Percentiles rank a stretch among this genome's conserved stretches.
phyloP scores from a whole-genome alignment of 2,329 filamentous ascomycete species.

The Nemania abortiva region DNA sequence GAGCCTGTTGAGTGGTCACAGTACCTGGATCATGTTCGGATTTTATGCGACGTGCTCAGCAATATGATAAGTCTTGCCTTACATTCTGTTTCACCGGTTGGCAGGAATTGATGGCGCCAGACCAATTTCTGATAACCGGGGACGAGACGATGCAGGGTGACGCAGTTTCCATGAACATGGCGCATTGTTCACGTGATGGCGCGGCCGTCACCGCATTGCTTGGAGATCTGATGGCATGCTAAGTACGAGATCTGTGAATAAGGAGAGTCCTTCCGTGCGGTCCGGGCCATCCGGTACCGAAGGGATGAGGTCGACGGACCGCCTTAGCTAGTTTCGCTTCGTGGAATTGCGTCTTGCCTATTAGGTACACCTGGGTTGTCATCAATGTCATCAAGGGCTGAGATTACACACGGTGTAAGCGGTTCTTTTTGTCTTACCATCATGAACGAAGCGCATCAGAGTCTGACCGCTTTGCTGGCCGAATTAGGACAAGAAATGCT shows the following conservation, averaged over 20 bases:
- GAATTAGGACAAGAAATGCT: not conserved
- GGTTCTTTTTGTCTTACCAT: constrained; percentile 22
- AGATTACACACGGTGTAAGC: constrained; percentile 34
- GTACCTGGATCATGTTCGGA: not conserved
- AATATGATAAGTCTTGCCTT: constrained; percentile 10
- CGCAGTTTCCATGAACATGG: constrained; percentile 12
- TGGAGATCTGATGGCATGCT: constrained; percentile 2
- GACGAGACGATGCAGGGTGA: constrained; percentile 21
- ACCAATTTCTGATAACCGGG: constrained; percentile 9
- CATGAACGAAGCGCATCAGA: not conserved
- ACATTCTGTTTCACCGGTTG: not conserved
- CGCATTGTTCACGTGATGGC: constrained; percentile 23
- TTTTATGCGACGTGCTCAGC: constrained; percentile 7
- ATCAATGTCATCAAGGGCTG: not conserved
- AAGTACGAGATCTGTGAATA: constrained; percentile 15
- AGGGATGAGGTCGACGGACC: constrained; percentile 15
- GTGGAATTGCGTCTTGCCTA: constrained; percentile 17
- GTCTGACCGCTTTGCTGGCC: constrained; percentile 13
- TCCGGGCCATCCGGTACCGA: constrained; percentile 34
- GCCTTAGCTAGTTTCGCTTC: not conserved
- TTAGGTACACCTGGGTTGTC: constrained; percentile 18
- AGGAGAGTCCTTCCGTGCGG: constrained; percentile 27
- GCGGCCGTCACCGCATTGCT: constrained; percentile 4
- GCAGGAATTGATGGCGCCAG: constrained; percentile 28
- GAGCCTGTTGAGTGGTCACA: not conserved